These are phyloP conservation scores for Diaporthe vexans DNA, from an alignment of 2,329 filamentous ascomycete genomes.

Conservation along the genomic window DNA sequence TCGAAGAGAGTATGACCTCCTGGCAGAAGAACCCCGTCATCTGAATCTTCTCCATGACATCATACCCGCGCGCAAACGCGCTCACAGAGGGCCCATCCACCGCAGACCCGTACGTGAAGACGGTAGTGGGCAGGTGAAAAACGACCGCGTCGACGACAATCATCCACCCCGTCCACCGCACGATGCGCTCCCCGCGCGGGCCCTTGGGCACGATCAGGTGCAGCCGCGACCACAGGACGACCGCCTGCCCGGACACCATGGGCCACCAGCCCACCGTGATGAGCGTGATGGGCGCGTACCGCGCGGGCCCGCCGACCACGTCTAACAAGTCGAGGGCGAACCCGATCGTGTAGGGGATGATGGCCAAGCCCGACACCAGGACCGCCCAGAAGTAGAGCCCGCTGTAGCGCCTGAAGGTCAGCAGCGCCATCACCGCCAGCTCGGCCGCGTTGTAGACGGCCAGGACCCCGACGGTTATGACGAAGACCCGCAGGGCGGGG, in stretches of 20 bases:
- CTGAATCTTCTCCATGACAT: conserved; percentile 38
- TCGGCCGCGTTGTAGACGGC: conserved; percentile 30
- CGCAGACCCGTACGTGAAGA: conserved; percentile 32
- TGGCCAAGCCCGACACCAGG: conserved; percentile 15
- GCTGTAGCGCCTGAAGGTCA: conserved; percentile 32
- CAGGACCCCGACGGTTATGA: conserved; percentile 14
- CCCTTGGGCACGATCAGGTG: conserved; percentile 35
- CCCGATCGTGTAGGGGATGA: conserved; percentile 29
- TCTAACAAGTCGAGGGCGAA: conserved; percentile 33
- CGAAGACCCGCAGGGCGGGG: background rate
- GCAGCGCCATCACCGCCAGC: conserved; percentile 13
- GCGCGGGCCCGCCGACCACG: background rate
- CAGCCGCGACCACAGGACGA: conserved; percentile 34
- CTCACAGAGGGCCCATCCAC: background rate
- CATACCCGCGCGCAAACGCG: conserved; percentile 18
- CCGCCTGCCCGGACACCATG: conserved; percentile 30
- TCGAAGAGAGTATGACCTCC: conserved; percentile 20
- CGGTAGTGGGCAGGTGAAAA: conserved; percentile 31
- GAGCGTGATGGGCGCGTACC: conserved; percentile 30
- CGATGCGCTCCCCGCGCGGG: background rate
- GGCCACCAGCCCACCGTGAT: conserved; percentile 35
- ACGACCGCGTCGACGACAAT: conserved; percentile 13
- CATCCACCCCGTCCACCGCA: conserved; percentile 28
- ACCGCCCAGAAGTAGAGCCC: conserved; percentile 36
- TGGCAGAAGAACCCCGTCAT: conserved; percentile 36